Evolutionary conservation across 805 yeast species (phyloP).

Genomic region (Candida lessepsii): DNA sequence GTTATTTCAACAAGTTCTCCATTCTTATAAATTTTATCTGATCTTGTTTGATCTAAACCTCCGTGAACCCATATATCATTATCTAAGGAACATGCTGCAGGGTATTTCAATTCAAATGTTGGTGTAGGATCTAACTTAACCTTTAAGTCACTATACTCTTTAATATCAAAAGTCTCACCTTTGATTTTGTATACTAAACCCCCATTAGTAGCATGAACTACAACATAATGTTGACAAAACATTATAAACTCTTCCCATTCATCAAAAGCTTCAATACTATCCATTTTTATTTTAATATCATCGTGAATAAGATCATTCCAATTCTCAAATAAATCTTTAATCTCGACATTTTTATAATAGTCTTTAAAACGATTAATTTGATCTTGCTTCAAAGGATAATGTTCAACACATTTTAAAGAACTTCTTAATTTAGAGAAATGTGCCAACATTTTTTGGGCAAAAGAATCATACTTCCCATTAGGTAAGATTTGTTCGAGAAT

Average conservation of each 20-base stretch:
- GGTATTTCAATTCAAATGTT: conserved; percentile 35
- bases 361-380: conserved; percentile 51
- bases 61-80: conserved; percentile 36
- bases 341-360: conserved; percentile 52
- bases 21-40: conserved; percentile 13
- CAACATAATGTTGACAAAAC: conserved; percentile 72
- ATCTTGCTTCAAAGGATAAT: conserved; percentile 49
- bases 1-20: conserved; percentile 19
- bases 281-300: conserved; percentile 41
- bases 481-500: conserved; percentile 74
- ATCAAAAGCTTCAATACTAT: conserved; percentile 65
- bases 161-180: neutral
- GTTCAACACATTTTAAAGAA: conserved; percentile 63
- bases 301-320: conserved; percentile 50
- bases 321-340: conserved; percentile 52
- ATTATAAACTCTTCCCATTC: conserved; percentile 80
- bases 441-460: conserved; percentile 69
- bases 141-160: neutral
- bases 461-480: conserved; percentile 59
- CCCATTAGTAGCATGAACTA: conserved; percentile 60
- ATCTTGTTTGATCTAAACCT: conserved; percentile 36
- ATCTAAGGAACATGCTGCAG: conserved; percentile 31
- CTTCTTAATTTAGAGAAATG: conserved; percentile 68
- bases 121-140: neutral
- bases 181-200: conserved; percentile 13